Evolutionary conservation across 768 basidiomycete genomes (phyloP), one percentile per base, ranked within the genome.

Genomic region (Mycena crocata): DNA sequence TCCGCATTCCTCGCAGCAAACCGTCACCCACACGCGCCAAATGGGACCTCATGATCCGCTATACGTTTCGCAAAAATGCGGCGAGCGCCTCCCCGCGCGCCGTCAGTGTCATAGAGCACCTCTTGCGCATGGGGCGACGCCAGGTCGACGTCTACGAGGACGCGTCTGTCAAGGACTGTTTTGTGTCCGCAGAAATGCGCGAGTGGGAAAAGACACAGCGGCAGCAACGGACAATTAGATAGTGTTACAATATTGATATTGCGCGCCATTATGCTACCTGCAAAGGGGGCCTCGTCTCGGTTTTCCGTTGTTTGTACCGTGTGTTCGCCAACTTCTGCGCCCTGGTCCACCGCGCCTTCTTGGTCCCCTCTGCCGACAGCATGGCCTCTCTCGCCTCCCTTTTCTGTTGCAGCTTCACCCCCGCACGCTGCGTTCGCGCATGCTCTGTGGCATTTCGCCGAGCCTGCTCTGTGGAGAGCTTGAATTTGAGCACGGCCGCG

Each of bases 81-180:
- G 72, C 82, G 6, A 80, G 80, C 1, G 82, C 93, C 28, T 86
- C 90, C 5, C 85, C 90, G 7, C 87, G 91, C 14, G 86, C 93
- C 59, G 82, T 94, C 64, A 83, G 84, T 59, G 86, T 86, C 12
- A 86, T 95, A 39, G 93, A 95, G 71, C 90, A 94, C 75, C 81
- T 94, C 35, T 74, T 95, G n/a, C 85, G 93, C 49, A 87, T 86
- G 58, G 91, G 91, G 3, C 77, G 71, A 52, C 82, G 89, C 66
- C 91, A 93, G 69, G 71, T 94, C 40, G 91, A 93, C 72, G 82
- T 84, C 77, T 93, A 89, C 70, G 90, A 93, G 77, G 86, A 85
- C 58, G 73, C 81, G 8, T 84, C 84, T 5, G 91, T 94, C 58
- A 90, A 82, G 69, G 90, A 94, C 73, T 93, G 91, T 72, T 90